Evolutionary conservation across 2,329 filamentous ascomycete species (phyloP).

Genomic region (Neospermospora avenae): DNA sequence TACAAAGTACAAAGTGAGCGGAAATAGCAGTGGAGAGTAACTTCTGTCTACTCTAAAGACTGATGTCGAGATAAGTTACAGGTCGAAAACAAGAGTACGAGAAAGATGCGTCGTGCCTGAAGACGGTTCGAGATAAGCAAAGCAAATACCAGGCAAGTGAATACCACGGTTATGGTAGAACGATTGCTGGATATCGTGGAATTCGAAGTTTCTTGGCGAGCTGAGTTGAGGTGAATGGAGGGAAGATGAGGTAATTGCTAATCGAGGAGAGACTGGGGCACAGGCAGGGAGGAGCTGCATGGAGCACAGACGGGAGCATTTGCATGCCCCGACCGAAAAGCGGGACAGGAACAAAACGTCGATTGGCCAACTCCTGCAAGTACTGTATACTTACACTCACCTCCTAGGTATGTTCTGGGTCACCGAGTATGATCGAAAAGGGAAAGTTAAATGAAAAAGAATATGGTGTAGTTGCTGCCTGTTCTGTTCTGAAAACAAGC

Average conservation of each 20-base stretch:
- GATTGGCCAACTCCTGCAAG: not conserved
- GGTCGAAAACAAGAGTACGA: not conserved
- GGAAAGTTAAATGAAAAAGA: not conserved
- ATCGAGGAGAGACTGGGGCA: not conserved
- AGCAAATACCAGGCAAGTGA: not conserved
- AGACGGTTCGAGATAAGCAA: conserved; percentile 12
- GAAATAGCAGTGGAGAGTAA: not conserved
- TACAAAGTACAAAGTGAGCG: not conserved
- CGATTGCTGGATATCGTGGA: too few species aligned
- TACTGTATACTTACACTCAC: too few species aligned
- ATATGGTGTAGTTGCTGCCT: not conserved
- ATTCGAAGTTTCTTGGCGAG: too few species aligned
- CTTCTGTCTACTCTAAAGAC: not conserved
- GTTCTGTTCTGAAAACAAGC: too few species aligned
- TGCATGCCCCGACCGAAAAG: conserved; percentile 4
- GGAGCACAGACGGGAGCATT: not conserved
- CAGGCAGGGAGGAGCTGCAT: not conserved
- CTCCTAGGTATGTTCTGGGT: too few species aligned
- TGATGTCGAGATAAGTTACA: not conserved
- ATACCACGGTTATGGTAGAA: too few species aligned
- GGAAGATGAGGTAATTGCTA: not conserved
- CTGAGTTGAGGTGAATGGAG: not conserved
- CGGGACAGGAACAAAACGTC: not conserved
- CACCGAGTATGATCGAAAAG: not conserved
- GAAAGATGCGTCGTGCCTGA: conserved; percentile 6